Conservation (phyloP, 2,329 filamentous ascomycete species). For the Aspergillus persii region DNA sequence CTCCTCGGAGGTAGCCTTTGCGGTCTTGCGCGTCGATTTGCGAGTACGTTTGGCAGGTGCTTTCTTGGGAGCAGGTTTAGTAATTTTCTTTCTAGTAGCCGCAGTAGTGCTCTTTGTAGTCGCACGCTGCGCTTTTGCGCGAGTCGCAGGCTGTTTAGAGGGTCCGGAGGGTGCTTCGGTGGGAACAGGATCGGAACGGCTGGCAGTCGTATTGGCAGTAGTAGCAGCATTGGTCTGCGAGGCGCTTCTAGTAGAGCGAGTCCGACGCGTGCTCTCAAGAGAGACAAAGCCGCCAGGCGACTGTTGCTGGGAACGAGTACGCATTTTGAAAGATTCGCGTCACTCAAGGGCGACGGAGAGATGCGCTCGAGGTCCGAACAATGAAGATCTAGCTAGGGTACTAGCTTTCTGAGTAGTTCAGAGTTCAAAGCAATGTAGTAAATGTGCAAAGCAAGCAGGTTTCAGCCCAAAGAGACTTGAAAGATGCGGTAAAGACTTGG, state of each 20-base stretch:
- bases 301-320: conserved; percentile 38
- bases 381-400: not conserved
- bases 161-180: conserved; percentile 3
- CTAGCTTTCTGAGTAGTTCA: not conserved
- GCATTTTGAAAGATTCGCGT: conserved; percentile 26
- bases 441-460: not conserved
- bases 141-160: conserved; percentile 12
- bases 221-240: conserved; percentile 8
- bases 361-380: not conserved
- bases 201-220: not conserved
- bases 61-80: conserved; percentile 13
- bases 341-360: not conserved
- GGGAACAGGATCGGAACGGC: not conserved
- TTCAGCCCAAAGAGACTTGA: not conserved
- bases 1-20: conserved; percentile 4
- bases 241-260: conserved; percentile 20
- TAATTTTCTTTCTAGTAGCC: conserved; percentile 3
- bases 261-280: conserved; percentile 27
- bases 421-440: not conserved
- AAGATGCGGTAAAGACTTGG: not conserved
- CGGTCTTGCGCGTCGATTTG: conserved; percentile 13
- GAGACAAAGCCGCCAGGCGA: conserved; percentile 34
- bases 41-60: conserved; percentile 13
- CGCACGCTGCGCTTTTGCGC: conserved; percentile 14
- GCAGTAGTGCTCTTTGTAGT: conserved; percentile 17